Evolutionary conservation across 2,329 filamentous ascomycete species (phyloP).

Genomic region (Colletotrichum agaves): DNA sequence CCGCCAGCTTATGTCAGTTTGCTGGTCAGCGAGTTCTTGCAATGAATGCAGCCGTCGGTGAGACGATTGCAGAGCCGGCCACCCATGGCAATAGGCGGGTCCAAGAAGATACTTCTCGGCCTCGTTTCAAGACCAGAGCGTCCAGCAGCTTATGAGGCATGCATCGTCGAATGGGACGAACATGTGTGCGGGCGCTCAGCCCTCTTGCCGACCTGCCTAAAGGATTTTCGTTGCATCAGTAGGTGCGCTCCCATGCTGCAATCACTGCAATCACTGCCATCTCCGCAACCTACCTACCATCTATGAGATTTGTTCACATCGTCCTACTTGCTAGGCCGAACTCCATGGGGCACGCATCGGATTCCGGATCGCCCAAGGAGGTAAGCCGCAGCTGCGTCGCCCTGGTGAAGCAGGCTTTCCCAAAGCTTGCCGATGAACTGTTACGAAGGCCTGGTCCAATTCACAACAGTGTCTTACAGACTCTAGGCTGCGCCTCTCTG

Average conservation of each 20-base stretch:
- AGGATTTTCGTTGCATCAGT: constrained; percentile 33
- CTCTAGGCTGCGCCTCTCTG: too few species aligned
- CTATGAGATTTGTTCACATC: constrained; percentile 27
- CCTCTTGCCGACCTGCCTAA: constrained; percentile 16
- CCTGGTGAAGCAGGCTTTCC: background rate
- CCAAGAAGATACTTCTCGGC: background rate
- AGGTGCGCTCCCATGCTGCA: constrained; percentile 11
- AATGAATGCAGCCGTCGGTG: background rate
- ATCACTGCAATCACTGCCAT: constrained; percentile 15
- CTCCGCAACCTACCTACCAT: constrained; percentile 11
- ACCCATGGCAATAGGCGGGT: background rate
- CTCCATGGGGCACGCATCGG: background rate
- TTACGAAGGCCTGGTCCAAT: too few species aligned
- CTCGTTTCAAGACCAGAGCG: background rate
- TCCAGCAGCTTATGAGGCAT: background rate
- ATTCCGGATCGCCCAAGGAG: constrained; percentile 8
- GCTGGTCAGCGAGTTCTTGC: background rate
- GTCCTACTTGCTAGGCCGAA: background rate
- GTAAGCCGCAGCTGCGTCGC: constrained; percentile 9
- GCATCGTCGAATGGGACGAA: background rate
- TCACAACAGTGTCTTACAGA: too few species aligned
- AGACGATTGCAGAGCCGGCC: background rate
- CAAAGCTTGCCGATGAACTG: too few species aligned
- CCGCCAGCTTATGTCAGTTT: too few species aligned
- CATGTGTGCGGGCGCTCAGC: constrained; percentile 16